Evolutionary conservation across 75 land plant genomes (phyloP).

Genomic region (Sequoiadendron giganteum): DNA sequence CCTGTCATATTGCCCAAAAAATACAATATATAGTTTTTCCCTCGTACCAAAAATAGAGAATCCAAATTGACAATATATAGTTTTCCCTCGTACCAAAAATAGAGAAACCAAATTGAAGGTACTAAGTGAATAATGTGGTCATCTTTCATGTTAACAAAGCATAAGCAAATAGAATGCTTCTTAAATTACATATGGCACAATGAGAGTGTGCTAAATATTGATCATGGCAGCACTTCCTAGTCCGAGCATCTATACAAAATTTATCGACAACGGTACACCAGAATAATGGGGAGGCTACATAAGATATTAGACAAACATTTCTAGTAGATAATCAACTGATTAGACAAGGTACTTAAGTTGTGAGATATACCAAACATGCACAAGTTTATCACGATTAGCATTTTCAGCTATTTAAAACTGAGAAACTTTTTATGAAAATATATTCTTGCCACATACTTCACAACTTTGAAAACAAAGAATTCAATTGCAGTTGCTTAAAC

Average conservation of each 20-base stretch:
- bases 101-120: too few species aligned
- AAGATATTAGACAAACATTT: background rate
- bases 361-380: background rate
- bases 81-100: too few species aligned
- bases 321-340: background rate
- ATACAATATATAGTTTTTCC: too few species aligned
- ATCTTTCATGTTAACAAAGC: background rate
- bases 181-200: background rate
- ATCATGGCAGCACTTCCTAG: background rate
- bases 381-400: background rate
- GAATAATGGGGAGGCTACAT: background rate
- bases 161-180: background rate
- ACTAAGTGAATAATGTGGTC: too few species aligned
- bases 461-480: background rate
- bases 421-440: background rate
- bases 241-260: background rate
- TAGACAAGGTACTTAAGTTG: background rate
- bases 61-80: too few species aligned
- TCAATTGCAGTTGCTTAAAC: background rate
- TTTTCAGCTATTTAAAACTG: background rate
- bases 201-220: background rate
- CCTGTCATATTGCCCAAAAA: too few species aligned
- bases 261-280: background rate
- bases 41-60: too few species aligned
- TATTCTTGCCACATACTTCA: background rate